Conservation (phyloP, 2,329 filamentous ascomycete species). For the Helminthosporium solani region DNA sequence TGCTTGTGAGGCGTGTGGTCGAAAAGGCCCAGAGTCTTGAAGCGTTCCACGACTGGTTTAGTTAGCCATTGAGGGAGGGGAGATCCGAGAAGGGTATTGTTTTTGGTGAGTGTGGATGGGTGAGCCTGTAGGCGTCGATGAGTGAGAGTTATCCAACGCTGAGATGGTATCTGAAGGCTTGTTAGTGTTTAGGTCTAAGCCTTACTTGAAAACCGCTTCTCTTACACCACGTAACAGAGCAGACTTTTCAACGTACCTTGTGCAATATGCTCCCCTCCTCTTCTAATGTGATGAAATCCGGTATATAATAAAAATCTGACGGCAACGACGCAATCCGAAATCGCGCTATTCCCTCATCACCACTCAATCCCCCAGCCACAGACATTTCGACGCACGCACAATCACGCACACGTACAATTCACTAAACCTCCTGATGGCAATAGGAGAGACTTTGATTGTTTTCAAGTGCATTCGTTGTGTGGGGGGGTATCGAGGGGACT, state of each 20-base stretch:
- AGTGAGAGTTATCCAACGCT: slow-evolving; percentile 81
- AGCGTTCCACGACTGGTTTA: slow-evolving; percentile 65
- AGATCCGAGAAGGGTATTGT: slow-evolving; percentile 69
- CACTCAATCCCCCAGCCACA: too few relatives aligned
- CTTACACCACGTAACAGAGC: too few relatives aligned
- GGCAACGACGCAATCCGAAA: slow-evolving; percentile 58
- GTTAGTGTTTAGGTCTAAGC: too few relatives aligned
- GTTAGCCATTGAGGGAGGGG: slow-evolving; percentile 75
- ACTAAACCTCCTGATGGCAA: too few relatives aligned
- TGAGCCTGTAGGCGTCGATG: slow-evolving; percentile 88
- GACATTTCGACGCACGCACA: too few relatives aligned
- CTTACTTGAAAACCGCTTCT: too few relatives aligned
- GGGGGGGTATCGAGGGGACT: too few relatives aligned
- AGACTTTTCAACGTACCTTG: slow-evolving; percentile 55
- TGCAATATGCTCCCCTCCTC: slow-evolving; percentile 72
- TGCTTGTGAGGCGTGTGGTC: slow-evolving; percentile 66
- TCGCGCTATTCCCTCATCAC: too few relatives aligned
- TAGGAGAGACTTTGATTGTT: too few relatives aligned
- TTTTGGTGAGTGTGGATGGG: slow-evolving; percentile 75
- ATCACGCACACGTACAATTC: too few relatives aligned
- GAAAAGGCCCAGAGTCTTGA: slow-evolving; percentile 54
- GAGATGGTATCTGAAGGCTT: slow-evolving; percentile 45
- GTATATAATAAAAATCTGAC: slow-evolving; percentile 75
- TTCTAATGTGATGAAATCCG: slow-evolving; percentile 74
- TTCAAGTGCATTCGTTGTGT: too few relatives aligned